These are phyloP conservation scores for Colletotrichum abscissum DNA, from an alignment of 2,329 filamentous ascomycete genomes.

Conservation along the genomic window DNA sequence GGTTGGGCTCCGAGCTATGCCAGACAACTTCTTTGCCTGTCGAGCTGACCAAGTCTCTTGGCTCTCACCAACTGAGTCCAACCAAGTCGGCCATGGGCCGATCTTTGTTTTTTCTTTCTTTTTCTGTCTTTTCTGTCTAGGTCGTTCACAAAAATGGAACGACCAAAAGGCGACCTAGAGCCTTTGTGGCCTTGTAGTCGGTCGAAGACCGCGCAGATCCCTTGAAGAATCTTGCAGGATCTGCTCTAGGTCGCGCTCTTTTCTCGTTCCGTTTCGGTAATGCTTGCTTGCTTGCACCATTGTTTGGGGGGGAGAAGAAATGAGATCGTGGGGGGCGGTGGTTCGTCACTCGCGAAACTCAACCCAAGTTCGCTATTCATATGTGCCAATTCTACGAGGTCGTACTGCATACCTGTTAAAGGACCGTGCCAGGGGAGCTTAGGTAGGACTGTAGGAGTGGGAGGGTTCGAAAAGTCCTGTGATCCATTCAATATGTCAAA, in stretches of 20 bases:
- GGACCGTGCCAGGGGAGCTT: neutral
- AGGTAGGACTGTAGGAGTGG: too few relatives aligned
- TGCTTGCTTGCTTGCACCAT: conserved; percentile 1
- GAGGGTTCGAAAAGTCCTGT: neutral
- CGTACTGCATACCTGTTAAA: neutral
- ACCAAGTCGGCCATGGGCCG: neutral
- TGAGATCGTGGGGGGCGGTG: neutral
- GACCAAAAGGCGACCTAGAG: neutral
- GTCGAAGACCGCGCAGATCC: conserved; percentile 9
- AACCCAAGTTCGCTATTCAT: neutral
- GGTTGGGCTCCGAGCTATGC: neutral
- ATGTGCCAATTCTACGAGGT: neutral
- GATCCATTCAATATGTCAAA: conserved; percentile 9
- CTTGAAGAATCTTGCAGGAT: neutral
- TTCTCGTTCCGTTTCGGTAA: neutral
- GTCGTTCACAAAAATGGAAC: neutral
- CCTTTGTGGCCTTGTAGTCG: neutral
- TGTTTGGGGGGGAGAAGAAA: neutral
- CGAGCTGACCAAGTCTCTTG: conserved; percentile 16
- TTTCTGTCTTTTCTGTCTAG: neutral
- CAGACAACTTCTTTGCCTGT: neutral
- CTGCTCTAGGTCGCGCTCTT: neutral
- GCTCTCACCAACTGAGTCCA: neutral
- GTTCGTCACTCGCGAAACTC: conserved; percentile 1
- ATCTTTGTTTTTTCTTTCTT: neutral